Percentiles rank a stretch among this genome's conserved stretches.
Conservation (phyloP, 1,139 yeast genomes). For the Magnusiomyces paraingens region DNA sequence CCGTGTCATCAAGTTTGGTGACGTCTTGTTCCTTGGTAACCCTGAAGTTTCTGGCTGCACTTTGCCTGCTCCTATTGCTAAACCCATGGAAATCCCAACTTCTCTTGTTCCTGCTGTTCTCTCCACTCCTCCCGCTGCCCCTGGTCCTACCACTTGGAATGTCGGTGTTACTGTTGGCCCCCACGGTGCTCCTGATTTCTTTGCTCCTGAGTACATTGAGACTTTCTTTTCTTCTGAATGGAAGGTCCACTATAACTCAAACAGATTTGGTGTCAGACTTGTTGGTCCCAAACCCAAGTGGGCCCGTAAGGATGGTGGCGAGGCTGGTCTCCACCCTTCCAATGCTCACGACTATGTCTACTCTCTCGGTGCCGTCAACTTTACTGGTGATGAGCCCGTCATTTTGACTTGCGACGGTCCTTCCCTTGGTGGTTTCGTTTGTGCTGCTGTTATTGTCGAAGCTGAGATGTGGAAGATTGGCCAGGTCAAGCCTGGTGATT, state of each 20-base stretch:
- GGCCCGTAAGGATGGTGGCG: constrained; percentile 98
- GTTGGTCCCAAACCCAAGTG: constrained; percentile 95
- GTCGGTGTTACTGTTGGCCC: constrained; percentile 97
- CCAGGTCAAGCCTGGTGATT: constrained; percentile 91
- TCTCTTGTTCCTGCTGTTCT: constrained; percentile 52
- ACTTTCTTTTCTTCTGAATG: constrained; percentile 72
- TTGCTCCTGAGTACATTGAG: constrained; percentile 64
- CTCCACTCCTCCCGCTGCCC: constrained; percentile 1
- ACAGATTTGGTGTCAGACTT: constrained; percentile 90
- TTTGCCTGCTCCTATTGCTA: constrained; percentile 63
- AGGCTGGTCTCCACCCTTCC: constrained; percentile 96
- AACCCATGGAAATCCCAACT: constrained; percentile 52
- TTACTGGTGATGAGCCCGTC: constrained; percentile 98
- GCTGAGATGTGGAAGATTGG: constrained; percentile 99
- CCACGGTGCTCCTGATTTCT: constrained; percentile 95
- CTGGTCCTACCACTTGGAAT: constrained; percentile 56
- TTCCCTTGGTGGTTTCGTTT: constrained; percentile 93
- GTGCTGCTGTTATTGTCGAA: constrained; percentile 91
- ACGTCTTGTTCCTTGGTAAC: constrained; percentile 78
- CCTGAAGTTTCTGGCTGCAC: constrained; percentile 62
- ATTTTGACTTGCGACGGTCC: constrained; percentile 97
- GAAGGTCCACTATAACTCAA: constrained; percentile 96
- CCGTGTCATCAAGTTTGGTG: constrained; percentile 84
- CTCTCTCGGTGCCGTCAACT: constrained; percentile 92
- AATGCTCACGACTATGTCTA: constrained; percentile 97